phyloP scores from a whole-genome alignment of 2,329 filamentous ascomycete species.

The Fusarium pseudograminearum region DNA sequence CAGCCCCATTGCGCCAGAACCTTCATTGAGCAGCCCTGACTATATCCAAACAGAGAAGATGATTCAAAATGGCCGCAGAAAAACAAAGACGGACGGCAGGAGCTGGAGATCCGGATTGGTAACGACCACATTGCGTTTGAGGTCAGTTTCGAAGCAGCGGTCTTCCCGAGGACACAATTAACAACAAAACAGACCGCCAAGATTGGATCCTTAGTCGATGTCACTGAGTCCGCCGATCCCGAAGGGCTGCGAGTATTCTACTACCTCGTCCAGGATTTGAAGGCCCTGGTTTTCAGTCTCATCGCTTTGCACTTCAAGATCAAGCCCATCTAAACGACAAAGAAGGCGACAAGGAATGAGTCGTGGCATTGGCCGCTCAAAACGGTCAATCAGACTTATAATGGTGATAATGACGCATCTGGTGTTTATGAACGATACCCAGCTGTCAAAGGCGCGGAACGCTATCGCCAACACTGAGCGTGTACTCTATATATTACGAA shows the following conservation, averaged over 20 bases:
- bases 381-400: neutral
- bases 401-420: constrained; percentile 7
- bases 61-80: constrained; percentile 99
- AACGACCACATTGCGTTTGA: constrained; percentile 98
- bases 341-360: constrained; percentile 4
- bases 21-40: constrained; percentile 31
- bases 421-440: constrained; percentile 35
- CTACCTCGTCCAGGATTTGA: constrained; percentile 97
- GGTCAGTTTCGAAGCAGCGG: constrained; percentile 62
- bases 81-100: constrained; percentile 98
- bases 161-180: constrained; percentile 14
- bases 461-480: constrained; percentile 5
- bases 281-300: constrained; percentile 94
- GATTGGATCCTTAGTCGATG: constrained; percentile 96
- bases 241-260: constrained; percentile 98
- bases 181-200: constrained; percentile 81
- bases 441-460: constrained; percentile 22
- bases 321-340: constrained; percentile 73
- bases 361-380: constrained; percentile 12
- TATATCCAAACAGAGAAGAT: constrained; percentile 77
- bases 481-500: constrained; percentile 16
- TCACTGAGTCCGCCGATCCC: constrained; percentile 94
- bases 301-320: constrained; percentile 99
- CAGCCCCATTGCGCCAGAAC: neutral
- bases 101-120: constrained; percentile 92